phyloP scores from a whole-genome alignment of 2,329 filamentous ascomycete species.

The Dothistroma pini region DNA sequence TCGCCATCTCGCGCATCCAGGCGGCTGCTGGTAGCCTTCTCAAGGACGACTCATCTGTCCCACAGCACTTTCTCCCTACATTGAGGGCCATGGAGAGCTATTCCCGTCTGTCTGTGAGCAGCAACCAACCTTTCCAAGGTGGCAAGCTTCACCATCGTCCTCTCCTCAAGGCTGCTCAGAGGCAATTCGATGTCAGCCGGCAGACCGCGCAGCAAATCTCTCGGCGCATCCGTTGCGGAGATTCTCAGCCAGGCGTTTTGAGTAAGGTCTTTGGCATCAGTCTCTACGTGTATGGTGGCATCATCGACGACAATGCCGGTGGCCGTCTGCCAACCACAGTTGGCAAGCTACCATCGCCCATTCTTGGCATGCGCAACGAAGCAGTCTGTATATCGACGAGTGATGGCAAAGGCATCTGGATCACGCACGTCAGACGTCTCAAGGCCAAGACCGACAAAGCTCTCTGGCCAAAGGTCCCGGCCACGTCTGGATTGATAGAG shows the following conservation, averaged over 20 bases:
- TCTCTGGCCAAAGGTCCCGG: conserved; percentile 44
- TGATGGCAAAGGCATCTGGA: conserved; percentile 42
- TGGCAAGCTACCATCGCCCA: conserved; percentile 25
- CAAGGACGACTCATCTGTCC: conserved; percentile 32
- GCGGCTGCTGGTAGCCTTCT: conserved; percentile 31
- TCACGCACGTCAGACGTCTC: conserved; percentile 40
- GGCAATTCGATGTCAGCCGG: conserved; percentile 37
- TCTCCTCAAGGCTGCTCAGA: conserved; percentile 39
- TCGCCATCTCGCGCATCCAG: conserved; percentile 39
- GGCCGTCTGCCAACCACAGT: conserved; percentile 13
- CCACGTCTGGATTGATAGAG: conserved; percentile 35
- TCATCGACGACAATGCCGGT: conserved; percentile 34
- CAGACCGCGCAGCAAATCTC: conserved; percentile 41
- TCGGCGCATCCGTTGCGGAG: conserved; percentile 41
- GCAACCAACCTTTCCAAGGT: conserved; percentile 39
- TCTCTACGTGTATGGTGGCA: conserved; percentile 43
- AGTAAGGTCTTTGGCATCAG: conserved; percentile 38
- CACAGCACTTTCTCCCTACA: conserved; percentile 17
- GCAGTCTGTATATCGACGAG: conserved; percentile 38
- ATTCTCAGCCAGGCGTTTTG: conserved; percentile 43
- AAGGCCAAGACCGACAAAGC: conserved; percentile 39
- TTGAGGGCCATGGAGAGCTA: conserved; percentile 32
- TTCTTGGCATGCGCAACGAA: conserved; percentile 37
- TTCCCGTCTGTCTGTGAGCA: conserved; percentile 32
- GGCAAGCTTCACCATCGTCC: conserved; percentile 39